phyloP scores from a whole-genome alignment of 768 basidiomycete genomes.

The Lentinula detonsa region DNA sequence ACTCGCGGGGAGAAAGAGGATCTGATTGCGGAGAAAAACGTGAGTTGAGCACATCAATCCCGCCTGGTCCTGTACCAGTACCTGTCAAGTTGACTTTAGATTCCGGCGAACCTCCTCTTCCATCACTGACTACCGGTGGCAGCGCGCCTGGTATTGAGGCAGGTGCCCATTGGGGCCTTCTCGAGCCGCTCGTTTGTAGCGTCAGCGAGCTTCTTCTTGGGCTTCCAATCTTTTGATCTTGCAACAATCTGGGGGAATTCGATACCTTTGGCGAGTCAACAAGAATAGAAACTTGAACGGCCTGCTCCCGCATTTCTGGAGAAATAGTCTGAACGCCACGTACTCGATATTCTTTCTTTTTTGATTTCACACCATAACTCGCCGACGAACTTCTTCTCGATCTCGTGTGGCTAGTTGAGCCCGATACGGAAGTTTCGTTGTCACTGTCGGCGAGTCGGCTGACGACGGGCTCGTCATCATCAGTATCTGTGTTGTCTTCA shows the following conservation, averaged over 20 bases:
- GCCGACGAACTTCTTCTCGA: conserved; percentile 32
- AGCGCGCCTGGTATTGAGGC: not conserved
- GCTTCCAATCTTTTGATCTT: conserved; percentile 14
- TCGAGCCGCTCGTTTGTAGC: not conserved
- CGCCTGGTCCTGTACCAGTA: not conserved
- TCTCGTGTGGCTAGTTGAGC: conserved; percentile 12
- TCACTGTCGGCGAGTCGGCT: conserved; percentile 31
- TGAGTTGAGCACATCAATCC: not conserved
- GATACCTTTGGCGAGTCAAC: conserved; percentile 19
- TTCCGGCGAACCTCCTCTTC: not conserved
- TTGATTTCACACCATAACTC: conserved; percentile 28
- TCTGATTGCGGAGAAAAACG: conserved; percentile 3
- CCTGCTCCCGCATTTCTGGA: conserved; percentile 46
- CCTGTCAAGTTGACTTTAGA: not conserved
- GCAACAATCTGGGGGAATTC: conserved; percentile 5
- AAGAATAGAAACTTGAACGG: conserved; percentile 47
- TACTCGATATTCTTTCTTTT: conserved; percentile 53
- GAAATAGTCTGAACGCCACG: conserved; percentile 68
- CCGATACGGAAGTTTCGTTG: conserved; percentile 19
- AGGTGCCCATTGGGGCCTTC: conserved; percentile 1
- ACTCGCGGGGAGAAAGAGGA: conserved; percentile 11
- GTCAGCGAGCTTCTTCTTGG: conserved; percentile 1
- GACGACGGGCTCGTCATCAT: conserved; percentile 27
- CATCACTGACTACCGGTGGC: conserved; percentile 1
- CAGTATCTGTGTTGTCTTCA: conserved; percentile 68